phyloP scores from a whole-genome alignment of 2,329 filamentous ascomycete genomes.

The Neurospora sp. region DNA sequence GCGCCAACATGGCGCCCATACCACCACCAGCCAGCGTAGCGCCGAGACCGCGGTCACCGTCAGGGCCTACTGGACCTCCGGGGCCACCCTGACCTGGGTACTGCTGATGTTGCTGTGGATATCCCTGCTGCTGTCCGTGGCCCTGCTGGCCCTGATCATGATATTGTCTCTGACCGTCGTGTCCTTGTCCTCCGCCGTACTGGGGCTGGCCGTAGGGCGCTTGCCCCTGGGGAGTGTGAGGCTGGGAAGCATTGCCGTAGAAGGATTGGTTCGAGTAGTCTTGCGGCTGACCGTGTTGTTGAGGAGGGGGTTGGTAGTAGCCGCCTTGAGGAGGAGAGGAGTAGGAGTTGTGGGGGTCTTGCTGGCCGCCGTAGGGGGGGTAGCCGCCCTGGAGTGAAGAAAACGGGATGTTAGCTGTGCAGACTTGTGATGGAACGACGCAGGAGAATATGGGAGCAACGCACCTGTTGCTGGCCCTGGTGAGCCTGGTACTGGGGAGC shows the following conservation, averaged over 20 bases:
- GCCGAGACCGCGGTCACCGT: background rate
- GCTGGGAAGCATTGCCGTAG: background rate
- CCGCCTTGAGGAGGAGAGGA: background rate
- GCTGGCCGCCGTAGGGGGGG: background rate
- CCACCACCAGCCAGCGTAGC: background rate
- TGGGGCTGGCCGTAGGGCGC: background rate
- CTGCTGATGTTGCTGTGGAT: background rate
- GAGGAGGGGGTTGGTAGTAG: background rate
- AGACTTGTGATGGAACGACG: background rate
- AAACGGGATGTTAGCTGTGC: background rate
- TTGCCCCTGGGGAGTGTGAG: background rate
- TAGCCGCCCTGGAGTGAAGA: background rate
- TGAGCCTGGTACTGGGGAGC: background rate
- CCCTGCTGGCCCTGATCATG: background rate
- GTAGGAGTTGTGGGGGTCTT: background rate
- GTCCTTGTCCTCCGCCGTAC: background rate
- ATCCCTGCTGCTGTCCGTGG: background rate
- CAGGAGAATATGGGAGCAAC: background rate
- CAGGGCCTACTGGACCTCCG: background rate
- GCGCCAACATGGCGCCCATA: background rate
- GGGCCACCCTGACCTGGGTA: background rate
- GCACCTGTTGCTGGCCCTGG: background rate
- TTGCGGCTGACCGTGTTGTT: background rate
- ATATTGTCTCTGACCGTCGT: background rate
- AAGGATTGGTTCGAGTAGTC: background rate